Conservation (phyloP, 805 yeast genomes). For the Metschnikowia amazonensis region DNA sequence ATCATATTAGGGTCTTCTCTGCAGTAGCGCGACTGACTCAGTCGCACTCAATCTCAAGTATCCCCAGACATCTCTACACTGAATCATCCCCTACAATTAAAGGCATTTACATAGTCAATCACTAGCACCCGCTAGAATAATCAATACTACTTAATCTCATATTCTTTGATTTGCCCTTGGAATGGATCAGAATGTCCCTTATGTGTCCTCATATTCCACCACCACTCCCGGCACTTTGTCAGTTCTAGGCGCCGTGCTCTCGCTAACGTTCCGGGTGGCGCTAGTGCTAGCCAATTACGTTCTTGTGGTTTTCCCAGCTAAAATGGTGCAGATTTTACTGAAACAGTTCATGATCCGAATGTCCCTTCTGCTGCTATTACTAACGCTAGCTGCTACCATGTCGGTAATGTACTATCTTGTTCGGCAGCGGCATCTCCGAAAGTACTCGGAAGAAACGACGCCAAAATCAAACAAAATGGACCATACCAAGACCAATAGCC, state of each 20-base stretch:
- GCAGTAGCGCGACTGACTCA: too few species aligned
- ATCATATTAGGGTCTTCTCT: too few species aligned
- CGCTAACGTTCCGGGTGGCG: neutral
- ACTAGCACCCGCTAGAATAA: too few species aligned
- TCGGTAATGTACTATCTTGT: conserved; percentile 45
- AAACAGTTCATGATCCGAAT: conserved; percentile 48
- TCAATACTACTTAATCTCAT: too few species aligned
- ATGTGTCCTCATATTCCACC: neutral
- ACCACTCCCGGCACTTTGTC: neutral
- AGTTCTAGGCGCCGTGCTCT: neutral
- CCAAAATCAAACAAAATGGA: conserved; percentile 24
- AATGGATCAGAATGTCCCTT: conserved; percentile 26
- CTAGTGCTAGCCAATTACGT: conserved; percentile 13
- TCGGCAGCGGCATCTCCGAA: conserved; percentile 60
- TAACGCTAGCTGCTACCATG: conserved; percentile 27
- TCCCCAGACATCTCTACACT: too few species aligned
- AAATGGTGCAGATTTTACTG: conserved; percentile 30
- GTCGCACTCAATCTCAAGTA: too few species aligned
- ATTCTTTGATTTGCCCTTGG: neutral
- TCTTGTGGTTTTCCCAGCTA: conserved; percentile 12
- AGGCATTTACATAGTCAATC: too few species aligned
- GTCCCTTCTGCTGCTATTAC: conserved; percentile 45
- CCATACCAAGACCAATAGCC: conserved; percentile 40
- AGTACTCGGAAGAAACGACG: conserved; percentile 46
- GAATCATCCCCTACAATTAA: too few species aligned